A percentile compares a stretch with the other conserved stretches of the same genome.
Conservation (phyloP, 140 eudicot species). For the Cichorium intybus region DNA sequence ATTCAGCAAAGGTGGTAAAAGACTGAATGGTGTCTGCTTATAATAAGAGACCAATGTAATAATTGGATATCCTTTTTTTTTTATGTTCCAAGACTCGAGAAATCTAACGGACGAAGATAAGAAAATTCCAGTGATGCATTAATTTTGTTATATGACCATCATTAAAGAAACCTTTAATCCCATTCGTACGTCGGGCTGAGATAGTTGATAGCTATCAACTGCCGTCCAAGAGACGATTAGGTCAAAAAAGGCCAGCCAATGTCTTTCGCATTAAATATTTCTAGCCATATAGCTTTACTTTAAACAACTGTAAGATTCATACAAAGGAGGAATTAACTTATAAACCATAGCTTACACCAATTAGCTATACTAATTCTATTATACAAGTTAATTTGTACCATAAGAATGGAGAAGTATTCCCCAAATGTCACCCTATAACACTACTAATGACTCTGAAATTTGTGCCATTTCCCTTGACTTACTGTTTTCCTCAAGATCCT, state of each 20-base stretch:
- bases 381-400: not conserved
- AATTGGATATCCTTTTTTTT: not conserved
- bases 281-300: not conserved
- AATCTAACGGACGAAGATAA: not conserved
- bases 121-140: not conserved
- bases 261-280: conserved; percentile 31
- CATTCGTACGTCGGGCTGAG: conserved; percentile 5
- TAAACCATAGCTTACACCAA: conserved; percentile 1
- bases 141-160: not conserved
- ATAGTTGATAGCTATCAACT: conserved; percentile 15
- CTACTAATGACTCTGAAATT: conserved; percentile 21
- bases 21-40: conserved; percentile 14
- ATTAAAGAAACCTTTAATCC: conserved; percentile 5
- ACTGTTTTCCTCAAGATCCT: conserved; percentile 35
- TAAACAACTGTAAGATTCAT: conserved; percentile 9
- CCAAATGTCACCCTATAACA: conserved; percentile 30
- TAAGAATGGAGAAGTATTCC: conserved; percentile 4
- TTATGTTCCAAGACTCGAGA: not conserved
- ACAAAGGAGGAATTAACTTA: conserved; percentile 5
- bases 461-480: conserved; percentile 46
- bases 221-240: conserved; percentile 31
- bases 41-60: not conserved
- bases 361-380: conserved; percentile 2
- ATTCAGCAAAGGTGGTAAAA: conserved; percentile 21
- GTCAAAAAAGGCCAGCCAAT: conserved; percentile 38